These are phyloP conservation scores for Aspergillus melleus DNA, from an alignment of 2,329 filamentous ascomycete species.

Conservation along the genomic window DNA sequence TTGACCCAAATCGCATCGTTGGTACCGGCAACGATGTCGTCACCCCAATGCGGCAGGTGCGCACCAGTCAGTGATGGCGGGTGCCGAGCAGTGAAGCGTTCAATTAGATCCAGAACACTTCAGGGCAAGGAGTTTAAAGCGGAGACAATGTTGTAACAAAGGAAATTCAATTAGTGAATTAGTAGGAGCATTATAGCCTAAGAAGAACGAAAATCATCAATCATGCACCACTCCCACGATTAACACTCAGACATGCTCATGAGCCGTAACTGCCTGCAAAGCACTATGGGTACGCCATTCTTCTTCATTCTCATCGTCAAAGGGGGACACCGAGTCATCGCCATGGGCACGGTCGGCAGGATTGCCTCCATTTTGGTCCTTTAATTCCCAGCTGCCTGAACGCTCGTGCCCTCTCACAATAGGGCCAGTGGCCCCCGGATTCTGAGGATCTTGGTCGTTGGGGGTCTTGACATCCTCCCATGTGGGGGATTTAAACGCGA, in stretches of 20 bases:
- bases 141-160: background rate
- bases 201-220: background rate
- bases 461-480: constrained; percentile 40
- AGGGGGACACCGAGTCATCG: constrained; percentile 35
- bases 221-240: background rate
- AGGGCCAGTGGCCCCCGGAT: constrained; percentile 13
- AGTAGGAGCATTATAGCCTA: background rate
- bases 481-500: constrained; percentile 44
- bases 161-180: background rate
- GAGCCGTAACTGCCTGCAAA: constrained; percentile 45
- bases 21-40: background rate
- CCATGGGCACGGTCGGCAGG: constrained; percentile 16
- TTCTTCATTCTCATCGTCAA: constrained; percentile 47
- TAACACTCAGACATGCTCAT: constrained; percentile 50
- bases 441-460: constrained; percentile 25
- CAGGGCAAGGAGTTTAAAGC: background rate
- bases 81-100: background rate
- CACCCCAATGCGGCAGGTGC: constrained; percentile 15
- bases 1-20: background rate
- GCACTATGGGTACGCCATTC: constrained; percentile 37
- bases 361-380: constrained; percentile 32
- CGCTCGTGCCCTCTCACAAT: constrained; percentile 50
- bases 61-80: background rate
- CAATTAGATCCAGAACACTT: no score
- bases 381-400: constrained; percentile 60